These are phyloP conservation scores for Schizosaccharomyces osmophilus DNA, from an alignment of 805 yeast species.

Conservation along the genomic window DNA sequence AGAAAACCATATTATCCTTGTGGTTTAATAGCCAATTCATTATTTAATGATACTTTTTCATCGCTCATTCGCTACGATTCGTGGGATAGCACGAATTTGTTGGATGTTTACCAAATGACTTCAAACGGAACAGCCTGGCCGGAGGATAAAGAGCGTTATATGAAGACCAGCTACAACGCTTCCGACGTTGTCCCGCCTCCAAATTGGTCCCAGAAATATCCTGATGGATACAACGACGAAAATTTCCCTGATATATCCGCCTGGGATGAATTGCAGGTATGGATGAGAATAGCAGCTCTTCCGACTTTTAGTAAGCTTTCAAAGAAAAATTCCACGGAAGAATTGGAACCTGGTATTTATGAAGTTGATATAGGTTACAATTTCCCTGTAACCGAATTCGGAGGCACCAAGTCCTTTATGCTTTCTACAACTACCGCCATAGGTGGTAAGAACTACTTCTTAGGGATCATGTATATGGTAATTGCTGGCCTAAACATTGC, in stretches of 20 bases:
- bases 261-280: slow-evolving; percentile 76
- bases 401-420: slow-evolving; percentile 70
- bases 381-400: slow-evolving; percentile 60
- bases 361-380: slow-evolving; percentile 37
- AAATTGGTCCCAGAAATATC: slow-evolving; percentile 58
- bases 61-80: slow-evolving; percentile 7
- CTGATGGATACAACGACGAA: slow-evolving; percentile 63
- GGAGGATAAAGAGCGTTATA: slow-evolving; percentile 46
- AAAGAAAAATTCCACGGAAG: slow-evolving; percentile 36
- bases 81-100: not conserved
- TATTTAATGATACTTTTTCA: slow-evolving; percentile 68
- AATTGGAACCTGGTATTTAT: slow-evolving; percentile 44
- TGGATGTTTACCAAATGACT: slow-evolving; percentile 17
- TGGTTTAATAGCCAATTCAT: slow-evolving; percentile 80
- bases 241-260: slow-evolving; percentile 52
- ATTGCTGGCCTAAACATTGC: slow-evolving; percentile 56
- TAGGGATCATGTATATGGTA: slow-evolving; percentile 65
- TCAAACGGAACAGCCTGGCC: slow-evolving; percentile 62
- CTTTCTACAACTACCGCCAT: slow-evolving; percentile 57
- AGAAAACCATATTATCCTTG: slow-evolving; percentile 69
- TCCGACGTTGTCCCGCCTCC: slow-evolving; percentile 77
- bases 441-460: slow-evolving; percentile 68
- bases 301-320: slow-evolving; percentile 74
- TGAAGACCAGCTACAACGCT: slow-evolving; percentile 43
- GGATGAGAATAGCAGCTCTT: slow-evolving; percentile 95